Conservation (phyloP, 495 filamentous ascomycete genomes). For the Trichoderma parareesei region DNA sequence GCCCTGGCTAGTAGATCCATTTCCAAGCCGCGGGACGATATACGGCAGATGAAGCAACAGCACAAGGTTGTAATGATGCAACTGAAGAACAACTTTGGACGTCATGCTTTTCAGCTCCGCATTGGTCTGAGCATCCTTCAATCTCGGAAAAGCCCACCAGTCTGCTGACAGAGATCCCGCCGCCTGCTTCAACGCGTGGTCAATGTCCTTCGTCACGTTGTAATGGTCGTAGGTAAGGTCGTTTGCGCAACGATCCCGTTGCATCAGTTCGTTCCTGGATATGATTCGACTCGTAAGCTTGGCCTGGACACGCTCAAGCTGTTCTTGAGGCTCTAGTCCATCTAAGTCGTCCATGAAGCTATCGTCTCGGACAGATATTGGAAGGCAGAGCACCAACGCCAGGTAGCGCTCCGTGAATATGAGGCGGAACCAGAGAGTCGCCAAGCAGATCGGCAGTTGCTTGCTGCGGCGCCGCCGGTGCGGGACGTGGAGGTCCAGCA, state of each 20-base stretch:
- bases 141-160: conserved; percentile 22
- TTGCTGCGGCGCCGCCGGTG: conserved; percentile 10
- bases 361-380: conserved; percentile 4
- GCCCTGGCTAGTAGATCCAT: not conserved
- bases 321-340: conserved; percentile 12
- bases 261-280: not conserved
- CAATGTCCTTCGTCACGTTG: conserved; percentile 8
- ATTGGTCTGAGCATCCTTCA: conserved; percentile 10
- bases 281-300: conserved; percentile 1
- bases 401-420: conserved; percentile 5
- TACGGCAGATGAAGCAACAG: conserved; percentile 12
- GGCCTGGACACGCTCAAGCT: conserved; percentile 15
- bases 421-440: conserved; percentile 12
- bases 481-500: not conserved
- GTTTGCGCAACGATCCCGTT: not conserved
- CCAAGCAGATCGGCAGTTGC: not conserved
- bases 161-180: conserved; percentile 15
- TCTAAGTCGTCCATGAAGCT: conserved; percentile 8
- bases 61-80: conserved; percentile 16
- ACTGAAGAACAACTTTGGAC: conserved; percentile 19
- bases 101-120: conserved; percentile 14
- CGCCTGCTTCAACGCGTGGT: conserved; percentile 21
- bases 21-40: not conserved
- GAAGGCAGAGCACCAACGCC: conserved; percentile 7
- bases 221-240: not conserved